These are phyloP conservation scores for Myrmaecium sp. DNA, from an alignment of 2,329 filamentous ascomycete genomes.

Conservation along the genomic window DNA sequence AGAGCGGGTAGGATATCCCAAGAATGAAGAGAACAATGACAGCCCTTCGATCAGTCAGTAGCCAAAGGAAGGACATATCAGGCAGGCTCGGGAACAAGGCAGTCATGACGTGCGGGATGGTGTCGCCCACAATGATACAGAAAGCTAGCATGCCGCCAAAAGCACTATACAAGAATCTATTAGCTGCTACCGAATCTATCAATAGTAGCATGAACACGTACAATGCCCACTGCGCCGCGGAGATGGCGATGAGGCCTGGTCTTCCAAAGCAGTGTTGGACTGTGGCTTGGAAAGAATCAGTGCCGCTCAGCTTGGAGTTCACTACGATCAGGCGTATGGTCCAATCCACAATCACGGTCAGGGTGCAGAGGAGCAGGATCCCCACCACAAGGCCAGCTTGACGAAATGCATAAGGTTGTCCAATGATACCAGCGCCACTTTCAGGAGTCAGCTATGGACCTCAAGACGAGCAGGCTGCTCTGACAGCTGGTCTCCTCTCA, in stretches of 20 bases:
- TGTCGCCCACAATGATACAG: conserved; percentile 92
- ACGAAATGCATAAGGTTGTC: conserved; percentile 85
- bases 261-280: conserved; percentile 91
- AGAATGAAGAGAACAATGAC: conserved; percentile 81
- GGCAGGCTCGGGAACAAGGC: conserved; percentile 65
- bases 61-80: conserved; percentile 59
- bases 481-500: conserved; percentile 10
- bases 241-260: conserved; percentile 75
- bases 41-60: conserved; percentile 64
- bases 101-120: conserved; percentile 75
- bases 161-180: conserved; percentile 33
- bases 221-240: conserved; percentile 89
- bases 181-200: too few relatives aligned
- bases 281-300: conserved; percentile 86
- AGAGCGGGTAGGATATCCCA: conserved; percentile 76
- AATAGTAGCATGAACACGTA: conserved; percentile 13
- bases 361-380: conserved; percentile 53
- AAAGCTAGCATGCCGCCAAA: conserved; percentile 99
- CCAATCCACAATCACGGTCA: conserved; percentile 88
- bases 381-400: conserved; percentile 80
- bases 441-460: conserved; percentile 3
- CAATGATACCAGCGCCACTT: conserved; percentile 49
- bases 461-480: conserved; percentile 7
- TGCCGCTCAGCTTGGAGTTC: conserved; percentile 91
- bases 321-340: conserved; percentile 93